These are phyloP conservation scores for Venturiaceae sp. DNA, from an alignment of 2,329 filamentous ascomycete genomes.

Conservation along the genomic window DNA sequence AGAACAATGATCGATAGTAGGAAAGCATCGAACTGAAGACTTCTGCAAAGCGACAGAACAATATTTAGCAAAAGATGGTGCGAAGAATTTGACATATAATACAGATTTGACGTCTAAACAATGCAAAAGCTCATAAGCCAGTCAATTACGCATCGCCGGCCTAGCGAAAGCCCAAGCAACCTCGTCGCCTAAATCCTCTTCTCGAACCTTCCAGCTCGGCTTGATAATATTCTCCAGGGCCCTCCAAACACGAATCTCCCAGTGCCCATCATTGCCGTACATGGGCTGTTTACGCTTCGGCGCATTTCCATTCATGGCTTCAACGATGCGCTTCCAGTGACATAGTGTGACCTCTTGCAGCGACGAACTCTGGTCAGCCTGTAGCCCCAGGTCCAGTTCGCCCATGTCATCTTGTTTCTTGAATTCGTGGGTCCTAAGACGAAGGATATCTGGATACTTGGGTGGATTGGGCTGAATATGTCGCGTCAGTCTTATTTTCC, in stretches of 20 bases:
- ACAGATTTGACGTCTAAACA: too few relatives aligned
- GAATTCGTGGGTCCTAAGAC: background rate
- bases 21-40: too few relatives aligned
- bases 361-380: background rate
- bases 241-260: background rate
- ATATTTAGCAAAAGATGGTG: too few relatives aligned
- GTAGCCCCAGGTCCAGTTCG: too few relatives aligned
- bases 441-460: background rate
- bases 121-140: background rate
- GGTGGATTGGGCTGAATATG: background rate
- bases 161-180: background rate
- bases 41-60: too few relatives aligned
- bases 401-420: too few relatives aligned
- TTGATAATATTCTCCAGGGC: background rate
- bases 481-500: background rate
- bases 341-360: background rate
- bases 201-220: background rate
- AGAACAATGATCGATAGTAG: too few relatives aligned
- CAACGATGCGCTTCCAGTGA: background rate
- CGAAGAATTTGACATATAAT: too few relatives aligned
- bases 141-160: background rate
- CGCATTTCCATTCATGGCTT: background rate
- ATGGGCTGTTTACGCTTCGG: background rate
- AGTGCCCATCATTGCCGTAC: background rate
- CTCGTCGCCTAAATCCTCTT: background rate